Conservation (phyloP, 306 rosid species). For the Cicer yamashitae region DNA sequence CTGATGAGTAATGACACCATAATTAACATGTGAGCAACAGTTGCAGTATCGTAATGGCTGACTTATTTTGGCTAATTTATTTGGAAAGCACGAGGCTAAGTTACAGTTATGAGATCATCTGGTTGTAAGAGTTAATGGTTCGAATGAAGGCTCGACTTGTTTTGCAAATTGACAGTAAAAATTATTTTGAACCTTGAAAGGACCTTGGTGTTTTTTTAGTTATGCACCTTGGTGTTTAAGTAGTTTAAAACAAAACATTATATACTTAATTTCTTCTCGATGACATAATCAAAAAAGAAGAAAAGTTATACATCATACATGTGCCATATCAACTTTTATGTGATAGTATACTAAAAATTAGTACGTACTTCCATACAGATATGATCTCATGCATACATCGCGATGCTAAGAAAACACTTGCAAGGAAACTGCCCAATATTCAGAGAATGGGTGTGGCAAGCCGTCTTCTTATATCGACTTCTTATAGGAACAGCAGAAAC, state of each 20-base stretch:
- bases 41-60: too few species aligned
- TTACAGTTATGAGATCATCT: too few species aligned
- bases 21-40: too few species aligned
- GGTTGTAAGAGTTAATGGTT: too few species aligned
- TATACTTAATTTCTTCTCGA: background rate
- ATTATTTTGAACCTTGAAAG: too few species aligned
- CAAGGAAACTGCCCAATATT: constrained; percentile 12
- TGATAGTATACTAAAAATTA: background rate
- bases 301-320: background rate
- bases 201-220: too few species aligned
- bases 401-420: constrained; percentile 23
- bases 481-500: background rate
- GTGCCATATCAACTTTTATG: background rate
- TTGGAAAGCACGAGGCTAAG: too few species aligned
- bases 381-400: constrained; percentile 11
- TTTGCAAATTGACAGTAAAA: too few species aligned
- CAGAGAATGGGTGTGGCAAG: constrained; percentile 36
- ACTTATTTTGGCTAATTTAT: too few species aligned
- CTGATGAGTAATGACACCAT: too few species aligned
- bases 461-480: constrained; percentile 23
- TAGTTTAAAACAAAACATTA: background rate
- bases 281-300: background rate
- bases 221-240: background rate
- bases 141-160: too few species aligned
- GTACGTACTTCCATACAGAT: background rate